Percentiles rank a stretch among this genome's conserved stretches.
Conservation (phyloP, 129 eudicot species). For the Artemisia tridentata region DNA sequence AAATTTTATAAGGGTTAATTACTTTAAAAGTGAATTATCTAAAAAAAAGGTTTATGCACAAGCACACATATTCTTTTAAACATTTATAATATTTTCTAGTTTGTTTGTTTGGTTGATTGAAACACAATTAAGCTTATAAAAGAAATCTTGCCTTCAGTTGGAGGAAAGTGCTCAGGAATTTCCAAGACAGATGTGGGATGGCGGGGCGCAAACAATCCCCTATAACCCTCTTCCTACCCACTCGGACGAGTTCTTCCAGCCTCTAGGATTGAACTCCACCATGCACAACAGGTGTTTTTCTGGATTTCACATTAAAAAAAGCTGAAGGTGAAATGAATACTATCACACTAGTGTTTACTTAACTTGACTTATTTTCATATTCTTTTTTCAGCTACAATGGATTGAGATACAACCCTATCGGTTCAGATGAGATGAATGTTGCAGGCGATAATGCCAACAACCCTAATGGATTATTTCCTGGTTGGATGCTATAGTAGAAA, state of each 20-base stretch:
- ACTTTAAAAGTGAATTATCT: too few relatives aligned
- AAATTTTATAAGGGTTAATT: too few relatives aligned
- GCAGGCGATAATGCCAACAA: slow-evolving; percentile 32
- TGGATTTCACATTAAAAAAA: not conserved
- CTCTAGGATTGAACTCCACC: slow-evolving; percentile 40
- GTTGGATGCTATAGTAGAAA: slow-evolving; percentile 50
- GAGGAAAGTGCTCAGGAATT: slow-evolving; percentile 43
- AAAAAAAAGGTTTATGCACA: too few relatives aligned
- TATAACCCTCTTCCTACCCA: slow-evolving; percentile 47
- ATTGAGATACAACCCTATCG: slow-evolving; percentile 43
- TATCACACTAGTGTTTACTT: not conserved
- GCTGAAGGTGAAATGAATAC: not conserved
- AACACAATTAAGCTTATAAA: not conserved
- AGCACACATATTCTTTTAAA: too few relatives aligned
- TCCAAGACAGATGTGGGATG: slow-evolving; percentile 46
- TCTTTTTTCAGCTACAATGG: slow-evolving; percentile 13
- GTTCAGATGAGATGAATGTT: slow-evolving; percentile 39
- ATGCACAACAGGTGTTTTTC: slow-evolving; percentile 42
- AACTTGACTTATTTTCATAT: not conserved
- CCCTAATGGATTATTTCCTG: slow-evolving; percentile 43
- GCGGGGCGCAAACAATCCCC: slow-evolving; percentile 38
- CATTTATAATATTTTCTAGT: too few relatives aligned
- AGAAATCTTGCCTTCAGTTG: slow-evolving; percentile 28
- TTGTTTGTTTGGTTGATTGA: too few relatives aligned
- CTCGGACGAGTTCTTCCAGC: slow-evolving; percentile 49